A percentile compares a stretch with the other conserved stretches of the same genome.
Evolutionary conservation across 2,329 filamentous ascomycete genomes (phyloP).

Genomic region (Xylariaceae sp.): DNA sequence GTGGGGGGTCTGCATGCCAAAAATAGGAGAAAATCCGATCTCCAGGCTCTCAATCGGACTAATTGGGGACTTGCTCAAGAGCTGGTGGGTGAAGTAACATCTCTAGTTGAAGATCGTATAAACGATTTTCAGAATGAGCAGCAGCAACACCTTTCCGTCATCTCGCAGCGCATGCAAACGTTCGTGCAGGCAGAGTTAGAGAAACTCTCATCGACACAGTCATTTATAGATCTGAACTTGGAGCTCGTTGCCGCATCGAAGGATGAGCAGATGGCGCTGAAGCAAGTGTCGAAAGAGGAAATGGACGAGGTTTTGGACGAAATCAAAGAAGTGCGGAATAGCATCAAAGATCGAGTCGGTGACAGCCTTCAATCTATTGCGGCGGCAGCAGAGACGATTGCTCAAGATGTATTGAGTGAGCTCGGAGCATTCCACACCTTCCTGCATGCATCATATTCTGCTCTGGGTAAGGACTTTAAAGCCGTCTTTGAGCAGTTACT

Average conservation of each 20-base stretch:
- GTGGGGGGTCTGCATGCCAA: slow-evolving; percentile 81
- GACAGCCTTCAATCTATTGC: slow-evolving; percentile 81
- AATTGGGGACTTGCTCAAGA: slow-evolving; percentile 74
- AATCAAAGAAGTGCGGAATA: slow-evolving; percentile 83
- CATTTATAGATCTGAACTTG: slow-evolving; percentile 66
- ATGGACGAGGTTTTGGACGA: slow-evolving; percentile 91
- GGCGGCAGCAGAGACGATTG: slow-evolving; percentile 79
- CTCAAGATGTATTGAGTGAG: slow-evolving; percentile 82
- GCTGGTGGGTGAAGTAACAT: slow-evolving; percentile 72
- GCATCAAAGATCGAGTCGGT: slow-evolving; percentile 80
- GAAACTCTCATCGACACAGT: slow-evolving; percentile 65
- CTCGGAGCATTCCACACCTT: slow-evolving; percentile 78
- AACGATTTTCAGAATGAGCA: slow-evolving; percentile 70
- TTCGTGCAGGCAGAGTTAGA: slow-evolving; percentile 74
- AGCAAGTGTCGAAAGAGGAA: slow-evolving; percentile 67
- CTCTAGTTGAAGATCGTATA: slow-evolving; percentile 70
- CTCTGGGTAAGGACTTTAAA: slow-evolving; percentile 82
- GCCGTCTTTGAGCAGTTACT: slow-evolving; percentile 76
- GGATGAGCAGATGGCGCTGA: slow-evolving; percentile 63
- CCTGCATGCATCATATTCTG: slow-evolving; percentile 79
- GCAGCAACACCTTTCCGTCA: slow-evolving; percentile 60
- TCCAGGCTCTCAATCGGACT: slow-evolving; percentile 73
- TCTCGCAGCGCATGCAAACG: slow-evolving; percentile 67
- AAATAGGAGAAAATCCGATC: slow-evolving; percentile 75
- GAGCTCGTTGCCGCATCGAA: slow-evolving; percentile 64